phyloP scores from a whole-genome alignment of 2,329 filamentous ascomycete genomes.

The Penicillium italicum region DNA sequence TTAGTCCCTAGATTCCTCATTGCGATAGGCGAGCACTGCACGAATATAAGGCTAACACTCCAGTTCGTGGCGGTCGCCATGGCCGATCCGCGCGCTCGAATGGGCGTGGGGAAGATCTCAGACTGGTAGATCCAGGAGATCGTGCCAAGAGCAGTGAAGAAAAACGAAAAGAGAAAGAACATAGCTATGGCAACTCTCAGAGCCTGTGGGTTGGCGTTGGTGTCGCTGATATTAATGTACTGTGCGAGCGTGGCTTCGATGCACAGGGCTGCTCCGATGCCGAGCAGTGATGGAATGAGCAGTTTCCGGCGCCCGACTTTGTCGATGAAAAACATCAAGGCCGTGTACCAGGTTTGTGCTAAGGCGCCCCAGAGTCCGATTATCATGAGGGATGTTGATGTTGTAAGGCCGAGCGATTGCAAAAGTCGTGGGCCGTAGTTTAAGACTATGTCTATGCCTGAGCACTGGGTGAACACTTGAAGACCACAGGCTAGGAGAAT shows the following conservation, averaged over 20 bases:
- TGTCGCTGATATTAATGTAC: constrained; percentile 32
- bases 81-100: constrained; percentile 43
- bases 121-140: constrained; percentile 49
- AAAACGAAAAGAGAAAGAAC: constrained; percentile 48
- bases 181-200: constrained; percentile 47
- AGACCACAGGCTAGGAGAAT: constrained; percentile 49
- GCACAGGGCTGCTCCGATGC: constrained; percentile 41
- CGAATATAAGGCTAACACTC: constrained; percentile 48
- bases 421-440: constrained; percentile 47
- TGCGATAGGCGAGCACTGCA: constrained; percentile 49
- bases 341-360: constrained; percentile 48
- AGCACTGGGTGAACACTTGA: constrained; percentile 49
- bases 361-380: constrained; percentile 52
- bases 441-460: constrained; percentile 48
- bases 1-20: constrained; percentile 44
- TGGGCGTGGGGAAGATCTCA: constrained; percentile 47
- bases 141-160: constrained; percentile 44
- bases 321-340: constrained; percentile 48
- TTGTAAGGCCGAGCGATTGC: constrained; percentile 43
- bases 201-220: constrained; percentile 31
- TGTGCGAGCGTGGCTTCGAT: constrained; percentile 42
- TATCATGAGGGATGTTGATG: constrained; percentile 48
- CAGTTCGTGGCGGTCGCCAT: constrained; percentile 48
- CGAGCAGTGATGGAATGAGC: constrained; percentile 45
- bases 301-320: constrained; percentile 49